These are phyloP conservation scores for Fusarium cicatricum DNA, from an alignment of 2,329 filamentous ascomycete genomes.

Conservation along the genomic window DNA sequence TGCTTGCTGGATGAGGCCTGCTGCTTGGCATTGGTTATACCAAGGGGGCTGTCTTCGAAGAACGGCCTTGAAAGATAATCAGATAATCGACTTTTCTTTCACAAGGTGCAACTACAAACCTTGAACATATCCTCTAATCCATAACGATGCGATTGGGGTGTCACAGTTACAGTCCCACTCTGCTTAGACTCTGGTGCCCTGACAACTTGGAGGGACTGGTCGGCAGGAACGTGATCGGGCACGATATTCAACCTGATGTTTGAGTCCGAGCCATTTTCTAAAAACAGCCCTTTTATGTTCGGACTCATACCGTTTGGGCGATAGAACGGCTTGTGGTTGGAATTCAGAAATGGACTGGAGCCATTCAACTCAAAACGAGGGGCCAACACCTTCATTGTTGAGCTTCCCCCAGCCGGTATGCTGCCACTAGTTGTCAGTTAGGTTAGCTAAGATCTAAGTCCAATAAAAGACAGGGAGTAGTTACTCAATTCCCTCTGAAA, in stretches of 20 bases:
- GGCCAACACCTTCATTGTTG: background rate
- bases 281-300: background rate
- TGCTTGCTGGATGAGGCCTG: conserved; percentile 1
- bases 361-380: background rate
- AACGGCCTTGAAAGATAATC: background rate
- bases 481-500: background rate
- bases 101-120: background rate
- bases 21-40: conserved; percentile 6
- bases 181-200: background rate
- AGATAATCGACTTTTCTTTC: no score
- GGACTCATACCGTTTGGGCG: background rate
- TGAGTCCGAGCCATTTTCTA: background rate
- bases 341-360: background rate
- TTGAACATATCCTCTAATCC: conserved; percentile 13
- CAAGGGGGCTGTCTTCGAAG: background rate
- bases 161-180: background rate
- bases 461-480: background rate
- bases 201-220: background rate
- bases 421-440: background rate
- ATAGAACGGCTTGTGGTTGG: background rate
- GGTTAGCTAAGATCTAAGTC: background rate
- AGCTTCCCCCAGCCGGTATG: background rate
- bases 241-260: background rate
- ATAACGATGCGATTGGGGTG: conserved; percentile 5
- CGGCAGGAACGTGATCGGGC: background rate